phyloP scores from a whole-genome alignment of 176 grass and related monocot species.

The Luzula sylvatica region DNA sequence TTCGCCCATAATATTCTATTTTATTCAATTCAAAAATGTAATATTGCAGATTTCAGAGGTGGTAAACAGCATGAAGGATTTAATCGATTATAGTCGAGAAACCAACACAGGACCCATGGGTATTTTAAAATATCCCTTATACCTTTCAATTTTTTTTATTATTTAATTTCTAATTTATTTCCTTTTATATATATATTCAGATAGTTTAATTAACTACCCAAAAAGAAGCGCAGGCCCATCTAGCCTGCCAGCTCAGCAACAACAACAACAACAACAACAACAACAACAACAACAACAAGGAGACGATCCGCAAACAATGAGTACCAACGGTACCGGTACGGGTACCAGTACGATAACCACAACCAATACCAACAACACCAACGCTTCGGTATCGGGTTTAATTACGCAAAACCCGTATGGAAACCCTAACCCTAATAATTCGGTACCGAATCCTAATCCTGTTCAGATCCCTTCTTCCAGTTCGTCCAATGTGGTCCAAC shows the following conservation, averaged over 20 bases:
- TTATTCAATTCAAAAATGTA: too few species aligned
- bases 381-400: neutral
- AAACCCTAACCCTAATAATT: slow-evolving; percentile 6
- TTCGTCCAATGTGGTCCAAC: slow-evolving; percentile 18
- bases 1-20: slow-evolving; percentile 8
- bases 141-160: neutral
- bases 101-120: slow-evolving; percentile 80
- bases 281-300: slow-evolving; percentile 3
- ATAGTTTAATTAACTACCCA: slow-evolving; percentile 32
- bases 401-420: neutral
- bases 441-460: slow-evolving; percentile 16
- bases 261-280: neutral
- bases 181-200: slow-evolving; percentile 10
- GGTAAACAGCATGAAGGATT: slow-evolving; percentile 97
- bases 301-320: slow-evolving; percentile 13
- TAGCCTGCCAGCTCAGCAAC: neutral
- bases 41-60: slow-evolving; percentile 80
- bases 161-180: neutral
- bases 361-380: slow-evolving; percentile 12
- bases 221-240: neutral
- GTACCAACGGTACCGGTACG: slow-evolving; percentile 4
- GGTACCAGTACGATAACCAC: neutral
- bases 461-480: slow-evolving; percentile 19
- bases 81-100: slow-evolving; percentile 78
- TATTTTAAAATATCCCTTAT: slow-evolving; percentile 22